Conservation (phyloP, 805 yeast species). For the Candida silvicultrix region DNA sequence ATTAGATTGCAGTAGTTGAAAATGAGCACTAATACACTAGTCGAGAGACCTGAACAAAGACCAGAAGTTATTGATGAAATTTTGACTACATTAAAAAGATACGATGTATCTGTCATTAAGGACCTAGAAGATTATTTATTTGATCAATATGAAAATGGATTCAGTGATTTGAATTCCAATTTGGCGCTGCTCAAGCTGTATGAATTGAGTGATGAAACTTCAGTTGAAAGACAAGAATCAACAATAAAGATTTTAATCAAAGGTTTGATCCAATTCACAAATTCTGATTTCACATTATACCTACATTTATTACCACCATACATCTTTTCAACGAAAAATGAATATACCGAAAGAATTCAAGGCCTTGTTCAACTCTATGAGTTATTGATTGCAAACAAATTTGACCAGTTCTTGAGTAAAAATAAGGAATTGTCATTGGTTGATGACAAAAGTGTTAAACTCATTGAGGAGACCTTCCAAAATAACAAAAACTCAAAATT, state of each 20-base stretch:
- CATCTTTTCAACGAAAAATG: constrained; percentile 22
- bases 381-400: constrained; percentile 16
- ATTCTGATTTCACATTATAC: constrained; percentile 36
- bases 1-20: neutral
- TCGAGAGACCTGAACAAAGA: constrained; percentile 28
- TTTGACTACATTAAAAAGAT: constrained; percentile 36
- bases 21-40: constrained; percentile 26
- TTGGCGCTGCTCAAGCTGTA: constrained; percentile 40
- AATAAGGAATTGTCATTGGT: constrained; percentile 16
- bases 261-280: constrained; percentile 34
- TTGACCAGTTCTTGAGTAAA: constrained; percentile 13
- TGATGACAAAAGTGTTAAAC: constrained; percentile 10
- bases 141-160: constrained; percentile 31
- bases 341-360: constrained; percentile 19
- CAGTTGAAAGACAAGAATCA: constrained; percentile 30
- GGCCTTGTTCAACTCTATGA: constrained; percentile 19
- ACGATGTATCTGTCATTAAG: constrained; percentile 35
- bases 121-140: constrained; percentile 38
- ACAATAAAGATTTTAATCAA: constrained; percentile 33
- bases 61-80: constrained; percentile 34
- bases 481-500: constrained; percentile 18
- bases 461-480: constrained; percentile 13
- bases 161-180: constrained; percentile 36
- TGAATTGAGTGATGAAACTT: constrained; percentile 28
- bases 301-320: constrained; percentile 39